phyloP scores from a whole-genome alignment of 768 basidiomycete species.

The Tephrocybe sp. region DNA sequence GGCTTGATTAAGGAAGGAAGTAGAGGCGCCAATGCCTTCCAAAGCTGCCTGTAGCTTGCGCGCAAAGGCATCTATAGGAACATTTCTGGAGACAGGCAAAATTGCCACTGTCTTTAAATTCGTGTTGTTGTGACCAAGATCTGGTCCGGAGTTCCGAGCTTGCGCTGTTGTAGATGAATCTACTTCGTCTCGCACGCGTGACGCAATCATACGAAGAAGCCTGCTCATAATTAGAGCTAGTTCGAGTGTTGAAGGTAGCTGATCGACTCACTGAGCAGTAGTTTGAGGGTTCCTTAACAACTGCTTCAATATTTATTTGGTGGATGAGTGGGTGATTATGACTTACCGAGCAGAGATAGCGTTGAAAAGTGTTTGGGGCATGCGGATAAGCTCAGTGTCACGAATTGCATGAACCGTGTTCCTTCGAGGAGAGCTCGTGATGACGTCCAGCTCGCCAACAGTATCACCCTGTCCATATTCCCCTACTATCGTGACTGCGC shows the following conservation, averaged over 20 bases:
- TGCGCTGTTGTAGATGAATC: conserved; percentile 57
- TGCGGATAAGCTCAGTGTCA: conserved; percentile 94
- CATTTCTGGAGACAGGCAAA: conserved; percentile 80
- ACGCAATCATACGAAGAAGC: conserved; percentile 86
- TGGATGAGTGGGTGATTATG: not conserved
- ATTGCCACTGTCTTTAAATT: conserved; percentile 96
- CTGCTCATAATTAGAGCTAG: conserved; percentile 31
- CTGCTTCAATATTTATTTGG: not conserved
- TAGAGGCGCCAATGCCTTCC: conserved; percentile 92
- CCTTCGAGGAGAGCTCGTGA: conserved; percentile 83
- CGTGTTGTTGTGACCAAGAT: conserved; percentile 73
- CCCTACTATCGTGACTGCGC: conserved; percentile 77
- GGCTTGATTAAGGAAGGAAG: conserved; percentile 91
- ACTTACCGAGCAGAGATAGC: conserved; percentile 85
- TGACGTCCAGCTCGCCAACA: conserved; percentile 96
- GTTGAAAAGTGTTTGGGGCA: conserved; percentile 97
- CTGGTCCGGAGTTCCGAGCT: conserved; percentile 50
- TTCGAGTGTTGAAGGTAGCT: not conserved
- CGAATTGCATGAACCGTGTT: conserved; percentile 97
- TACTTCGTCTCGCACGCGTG: conserved; percentile 83
- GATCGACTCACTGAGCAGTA: conserved; percentile 69
- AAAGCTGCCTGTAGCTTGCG: conserved; percentile 85
- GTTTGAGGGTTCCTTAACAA: conserved; percentile 72
- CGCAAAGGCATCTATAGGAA: conserved; percentile 89
- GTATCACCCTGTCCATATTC: conserved; percentile 98